Conservation (phyloP, 2,329 filamentous ascomycete genomes). For the Phoma sp. region DNA sequence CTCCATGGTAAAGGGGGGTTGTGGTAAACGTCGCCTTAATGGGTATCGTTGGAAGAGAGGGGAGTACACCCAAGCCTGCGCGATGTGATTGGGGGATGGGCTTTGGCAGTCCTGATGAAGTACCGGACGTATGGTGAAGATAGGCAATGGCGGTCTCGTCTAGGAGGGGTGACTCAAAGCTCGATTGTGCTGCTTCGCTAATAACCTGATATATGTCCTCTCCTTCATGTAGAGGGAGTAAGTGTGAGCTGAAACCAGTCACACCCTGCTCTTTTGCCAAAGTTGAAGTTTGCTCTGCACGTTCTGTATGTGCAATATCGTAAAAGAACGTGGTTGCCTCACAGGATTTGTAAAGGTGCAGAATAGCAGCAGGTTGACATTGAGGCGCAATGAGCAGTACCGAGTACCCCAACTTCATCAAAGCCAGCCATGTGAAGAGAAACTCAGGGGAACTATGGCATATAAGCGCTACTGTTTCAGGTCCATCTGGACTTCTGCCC, state of each 20-base stretch:
- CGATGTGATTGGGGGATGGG: conserved; percentile 65
- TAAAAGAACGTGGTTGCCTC: conserved; percentile 53
- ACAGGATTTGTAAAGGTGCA: conserved; percentile 59
- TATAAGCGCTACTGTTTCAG: conserved; percentile 58
- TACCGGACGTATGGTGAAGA: conserved; percentile 69
- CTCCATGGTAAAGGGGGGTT: conserved; percentile 70
- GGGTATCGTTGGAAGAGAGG: conserved; percentile 49
- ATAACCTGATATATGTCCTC: conserved; percentile 34
- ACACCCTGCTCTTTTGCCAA: conserved; percentile 19
- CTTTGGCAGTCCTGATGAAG: conserved; percentile 67
- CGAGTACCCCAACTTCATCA: conserved; percentile 62
- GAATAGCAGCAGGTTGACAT: conserved; percentile 55
- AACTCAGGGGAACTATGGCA: conserved; percentile 64
- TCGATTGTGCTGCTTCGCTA: conserved; percentile 11
- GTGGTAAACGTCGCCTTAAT: conserved; percentile 65
- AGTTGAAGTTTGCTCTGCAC: conserved; percentile 35
- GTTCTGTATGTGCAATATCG: conserved; percentile 49
- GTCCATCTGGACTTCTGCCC: conserved; percentile 7
- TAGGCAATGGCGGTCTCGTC: conserved; percentile 58
- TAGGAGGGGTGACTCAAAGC: conserved; percentile 15
- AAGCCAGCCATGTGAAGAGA: conserved; percentile 64
- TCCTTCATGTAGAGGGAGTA: conserved; percentile 23
- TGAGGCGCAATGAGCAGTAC: conserved; percentile 64
- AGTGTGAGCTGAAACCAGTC: conserved; percentile 12
- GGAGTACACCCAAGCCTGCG: conserved; percentile 62